Base-by-base conservation (phyloP, 2,329 filamentous ascomycete species). In the Paracorniculantispora psalliotae region DNA sequence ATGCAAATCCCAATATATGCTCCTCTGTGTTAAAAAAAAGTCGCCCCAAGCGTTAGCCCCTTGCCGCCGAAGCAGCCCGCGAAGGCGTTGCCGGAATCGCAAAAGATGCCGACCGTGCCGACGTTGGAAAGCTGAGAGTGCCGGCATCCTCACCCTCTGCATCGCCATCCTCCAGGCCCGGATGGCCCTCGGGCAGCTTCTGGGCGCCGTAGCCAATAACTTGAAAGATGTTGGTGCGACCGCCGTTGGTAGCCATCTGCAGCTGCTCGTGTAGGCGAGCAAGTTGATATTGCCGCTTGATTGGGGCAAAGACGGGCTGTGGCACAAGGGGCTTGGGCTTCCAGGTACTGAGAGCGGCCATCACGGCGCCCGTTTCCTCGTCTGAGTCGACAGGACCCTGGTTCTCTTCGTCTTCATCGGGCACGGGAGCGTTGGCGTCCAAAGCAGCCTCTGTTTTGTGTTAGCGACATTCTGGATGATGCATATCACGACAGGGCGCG, bases 321-420 rank as follows among this genome's bases (percentile, higher is more conserved):
- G 86, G 84, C 28, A 91, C 82, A 4, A 96, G 76, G 0, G 93
- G 92, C 63, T 88, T 86, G 0, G 93, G 92, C 46, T 86, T 86
- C 76, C 90, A 91, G 57, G 86, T 84, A 25, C 86, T 80, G 57
- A 93, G 81, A 8, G 90, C 90, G 33, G 83, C 80, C 91, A 97
- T 96, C 54, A 97, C 90, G 0, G 88, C 82, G 51, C 92, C 88
- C 53, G 91, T 91, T 73, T 99, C 94, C 77, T 97, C 94, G 69
- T 99, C 94, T 2, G 90, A 94, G 72, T 99, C 94, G 39, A 99
- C 85, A 1, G 91, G 89, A 2, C 86, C 90, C 6, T 85, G 86
- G 62, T 91, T 90, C 59, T 84, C 84, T 49, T 96, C 91, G 67
- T 92, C 84, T 61, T 93, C 90, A 63, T 97, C 92, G 66, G 93